Base-by-base conservation (phyloP, 2,329 filamentous ascomycete genomes). In the Penicillium sp. region DNA sequence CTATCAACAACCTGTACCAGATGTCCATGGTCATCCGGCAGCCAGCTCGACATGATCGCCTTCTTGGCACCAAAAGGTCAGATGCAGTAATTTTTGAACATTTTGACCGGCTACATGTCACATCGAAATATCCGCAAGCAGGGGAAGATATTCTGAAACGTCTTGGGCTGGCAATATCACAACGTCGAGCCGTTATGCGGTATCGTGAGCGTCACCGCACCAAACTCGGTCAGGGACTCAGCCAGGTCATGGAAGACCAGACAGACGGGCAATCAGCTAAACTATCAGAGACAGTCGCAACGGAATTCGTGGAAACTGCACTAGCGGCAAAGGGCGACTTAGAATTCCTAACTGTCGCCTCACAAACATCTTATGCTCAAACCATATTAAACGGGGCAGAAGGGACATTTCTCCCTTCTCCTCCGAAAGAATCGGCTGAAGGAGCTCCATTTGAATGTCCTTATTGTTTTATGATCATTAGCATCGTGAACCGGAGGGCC, bases 381-480 rank as follows among this genome's bases (percentile, higher is more conserved):
- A 41, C 39, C 15, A 41, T 48, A 25, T 52, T 37, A 16, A 47
- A 37, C 5, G 32, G 15, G 23, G 3, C 23, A 8, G 23, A 41
- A 47, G 6, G 32, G 2, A 13, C 48, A 6, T 45, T 75, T 57
- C 18, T 75, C 56, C 21, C 66, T 48, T 3, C 48, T 60, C 69
- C 71, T 6, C 68, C 67, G 0, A 55, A 58, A 32, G 60, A 60
- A 1, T 60, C 68, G 0, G 29, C 46, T 0, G 44, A 63, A 10
- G 65, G 66, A 0, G 54, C 47, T 7, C 63, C 66, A 0, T 76
- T 77, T 38, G 68, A 76, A 54, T 78, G 75, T 35, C 75, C 72
- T 0, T 76, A 75, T 9, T 78, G 76, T 47, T 76, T 67, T 31
- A 66, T 66, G 39, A 65, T 76, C 6, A 65, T 77, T 4, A 68